A percentile compares a stretch with the other conserved stretches of the same genome.
Conservation (phyloP, 441 rosid species). For the Rhodomyrtus psidioides region DNA sequence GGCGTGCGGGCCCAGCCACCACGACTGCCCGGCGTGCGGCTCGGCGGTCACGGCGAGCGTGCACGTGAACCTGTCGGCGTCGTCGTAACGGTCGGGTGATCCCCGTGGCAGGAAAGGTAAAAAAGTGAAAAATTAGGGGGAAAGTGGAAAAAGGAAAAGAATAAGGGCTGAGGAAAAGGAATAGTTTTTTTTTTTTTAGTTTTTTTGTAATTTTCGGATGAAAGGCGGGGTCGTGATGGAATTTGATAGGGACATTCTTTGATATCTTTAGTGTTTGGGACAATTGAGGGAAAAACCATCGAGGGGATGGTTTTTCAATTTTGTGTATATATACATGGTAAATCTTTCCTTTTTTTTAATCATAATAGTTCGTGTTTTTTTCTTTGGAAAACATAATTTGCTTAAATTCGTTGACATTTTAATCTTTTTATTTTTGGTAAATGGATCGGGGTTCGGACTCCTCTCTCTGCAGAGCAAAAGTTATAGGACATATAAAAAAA, state of each 20-base stretch:
- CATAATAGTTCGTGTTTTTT: background rate
- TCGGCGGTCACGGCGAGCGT: constrained; percentile 51
- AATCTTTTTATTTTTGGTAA: background rate
- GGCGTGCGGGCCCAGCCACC: constrained; percentile 60
- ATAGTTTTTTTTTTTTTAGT: background rate
- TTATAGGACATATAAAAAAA: too few relatives aligned
- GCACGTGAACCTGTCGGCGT: constrained; percentile 57
- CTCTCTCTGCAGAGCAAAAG: too few relatives aligned
- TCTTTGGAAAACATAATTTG: background rate
- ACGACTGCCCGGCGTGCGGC: constrained; percentile 58
- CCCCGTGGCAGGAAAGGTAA: background rate
- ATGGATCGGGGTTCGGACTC: too few relatives aligned
- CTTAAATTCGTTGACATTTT: background rate
- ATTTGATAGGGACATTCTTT: background rate
- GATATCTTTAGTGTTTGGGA: background rate
- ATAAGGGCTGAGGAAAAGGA: background rate
- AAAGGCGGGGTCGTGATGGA: too few relatives aligned
- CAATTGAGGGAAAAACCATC: background rate
- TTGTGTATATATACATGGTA: background rate
- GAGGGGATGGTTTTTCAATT: background rate
- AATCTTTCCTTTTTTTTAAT: background rate
- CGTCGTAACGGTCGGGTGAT: background rate
- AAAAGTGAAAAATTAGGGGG: background rate
- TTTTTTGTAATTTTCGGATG: background rate
- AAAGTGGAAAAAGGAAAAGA: background rate